phyloP scores from a whole-genome alignment of 1,139 yeast species.

The Candida neerlandica region DNA sequence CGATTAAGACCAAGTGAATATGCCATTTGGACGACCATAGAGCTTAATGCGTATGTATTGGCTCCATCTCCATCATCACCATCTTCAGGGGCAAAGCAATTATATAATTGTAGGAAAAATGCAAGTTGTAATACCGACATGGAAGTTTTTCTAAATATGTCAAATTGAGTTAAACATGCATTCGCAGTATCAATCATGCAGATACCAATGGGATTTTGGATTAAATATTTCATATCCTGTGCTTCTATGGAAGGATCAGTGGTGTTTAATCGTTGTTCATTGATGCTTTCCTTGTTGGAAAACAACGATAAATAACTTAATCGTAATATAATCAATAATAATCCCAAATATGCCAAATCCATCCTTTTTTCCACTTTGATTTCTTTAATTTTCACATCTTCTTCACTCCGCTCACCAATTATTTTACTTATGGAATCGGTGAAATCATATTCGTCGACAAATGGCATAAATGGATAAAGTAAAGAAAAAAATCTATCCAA shows the following conservation, averaged over 20 bases:
- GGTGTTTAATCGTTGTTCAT: constrained; percentile 27
- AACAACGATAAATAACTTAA: constrained; percentile 36
- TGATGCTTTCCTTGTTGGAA: constrained; percentile 33
- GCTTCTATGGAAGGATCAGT: constrained; percentile 25
- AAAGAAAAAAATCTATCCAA: constrained; percentile 31
- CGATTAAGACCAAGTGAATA: constrained; percentile 49
- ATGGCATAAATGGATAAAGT: constrained; percentile 42
- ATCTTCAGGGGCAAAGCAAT: constrained; percentile 51
- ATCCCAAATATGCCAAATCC: constrained; percentile 38
- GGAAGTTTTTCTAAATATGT: constrained; percentile 48
- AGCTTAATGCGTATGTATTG: constrained; percentile 41
- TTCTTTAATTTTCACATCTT: constrained; percentile 22
- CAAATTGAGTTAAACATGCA: constrained; percentile 55
- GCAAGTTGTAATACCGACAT: constrained; percentile 54
- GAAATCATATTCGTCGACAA: constrained; percentile 34
- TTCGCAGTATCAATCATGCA: constrained; percentile 52
- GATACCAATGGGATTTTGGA: constrained; percentile 50
- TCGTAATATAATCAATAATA: constrained; percentile 31
- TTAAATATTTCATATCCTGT: constrained; percentile 42
- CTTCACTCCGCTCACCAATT: constrained; percentile 28
- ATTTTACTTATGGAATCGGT: constrained; percentile 21
- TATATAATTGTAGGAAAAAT: constrained; percentile 39
- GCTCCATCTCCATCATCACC: constrained; percentile 52
- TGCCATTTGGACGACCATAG: constrained; percentile 45
- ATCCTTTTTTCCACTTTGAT: constrained; percentile 30